Evolutionary conservation across 805 yeast genomes (phyloP), one percentile per base, ranked within the genome.

Genomic region (Dipodascus albidus): DNA sequence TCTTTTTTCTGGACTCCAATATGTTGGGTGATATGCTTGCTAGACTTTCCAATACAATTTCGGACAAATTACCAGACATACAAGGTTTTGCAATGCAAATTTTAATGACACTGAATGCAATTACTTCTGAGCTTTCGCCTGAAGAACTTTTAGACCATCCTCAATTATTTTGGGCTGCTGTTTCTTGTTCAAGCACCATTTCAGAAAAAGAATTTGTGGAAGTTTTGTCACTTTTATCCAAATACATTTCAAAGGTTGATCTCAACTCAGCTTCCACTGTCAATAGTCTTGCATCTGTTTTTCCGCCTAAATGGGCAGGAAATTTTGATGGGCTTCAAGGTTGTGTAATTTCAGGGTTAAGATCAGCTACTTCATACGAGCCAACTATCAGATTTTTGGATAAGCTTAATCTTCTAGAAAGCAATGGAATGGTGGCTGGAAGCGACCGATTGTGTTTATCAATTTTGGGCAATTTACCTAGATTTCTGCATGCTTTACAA

Each of bases 51-150:
- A 90, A 89, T 61, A 95, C 99, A 0, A 83, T 93, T 4, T 82
- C 96, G 0, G 99, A 95, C 65, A 88, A 83, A 44, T 81, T 88
- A 9, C 70, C 79, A 0, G 99, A 93, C 60, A 90, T 93, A 41
- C 98, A 91, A 68, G 96, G 96, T 0, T 95, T 95, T 68, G 83
- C 97, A 0, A 87, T 93, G 90, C 99, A 93, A 68, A 93, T 93
- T 53, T 70, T 93, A 58, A 91, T 93, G 97, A 91, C 99, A 0
- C 68, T 93, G 61, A 89, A 91, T 70, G 96, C 97, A 0, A 82
- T 89, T 14, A 86, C 91, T 1, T 93, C 96, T 0, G 95, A 88
- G 62, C 70, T 89, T 48, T 86, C 83, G 59, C 77, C 91, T 6
- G 85, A 80, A 41, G 83, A 85, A 59, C 70, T 93, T 56, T 83